phyloP scores from a whole-genome alignment of 73 alveolate genomes.

The Uronychia setigera region DNA sequence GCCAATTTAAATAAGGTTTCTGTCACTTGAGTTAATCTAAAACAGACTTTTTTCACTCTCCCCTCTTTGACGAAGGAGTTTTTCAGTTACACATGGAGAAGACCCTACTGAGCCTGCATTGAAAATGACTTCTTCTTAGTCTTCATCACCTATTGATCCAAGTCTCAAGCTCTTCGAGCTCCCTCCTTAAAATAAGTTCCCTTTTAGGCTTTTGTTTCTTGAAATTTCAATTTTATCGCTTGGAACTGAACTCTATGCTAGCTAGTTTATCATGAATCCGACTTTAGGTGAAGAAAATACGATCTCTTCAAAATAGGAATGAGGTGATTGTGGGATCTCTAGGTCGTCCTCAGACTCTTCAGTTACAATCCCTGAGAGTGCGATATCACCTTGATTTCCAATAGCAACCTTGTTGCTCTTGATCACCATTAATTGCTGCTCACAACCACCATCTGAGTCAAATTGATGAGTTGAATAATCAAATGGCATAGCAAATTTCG shows the following conservation, averaged over 20 bases:
- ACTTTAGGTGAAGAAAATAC: background rate
- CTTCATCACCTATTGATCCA: background rate
- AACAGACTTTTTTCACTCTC: background rate
- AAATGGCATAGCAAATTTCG: background rate
- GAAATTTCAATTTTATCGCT: background rate
- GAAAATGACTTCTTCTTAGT: background rate
- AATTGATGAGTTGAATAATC: background rate
- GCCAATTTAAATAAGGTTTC: background rate
- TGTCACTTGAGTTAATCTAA: background rate
- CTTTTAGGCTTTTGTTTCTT: background rate
- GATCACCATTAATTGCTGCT: background rate
- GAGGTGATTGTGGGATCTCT: background rate
- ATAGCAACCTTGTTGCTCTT: background rate
- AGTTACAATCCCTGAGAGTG: background rate
- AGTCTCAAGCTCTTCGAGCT: background rate
- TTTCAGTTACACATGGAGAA: background rate
- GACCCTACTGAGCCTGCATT: background rate
- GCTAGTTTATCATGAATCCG: background rate
- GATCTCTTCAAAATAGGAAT: background rate
- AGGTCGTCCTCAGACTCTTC: background rate
- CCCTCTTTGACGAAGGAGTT: background rate
- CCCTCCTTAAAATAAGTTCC: no score
- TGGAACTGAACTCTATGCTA: background rate
- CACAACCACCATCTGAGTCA: background rate
- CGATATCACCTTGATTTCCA: background rate